Conservation (phyloP, 2,329 filamentous ascomycete genomes). For the Penicillium sp. region DNA sequence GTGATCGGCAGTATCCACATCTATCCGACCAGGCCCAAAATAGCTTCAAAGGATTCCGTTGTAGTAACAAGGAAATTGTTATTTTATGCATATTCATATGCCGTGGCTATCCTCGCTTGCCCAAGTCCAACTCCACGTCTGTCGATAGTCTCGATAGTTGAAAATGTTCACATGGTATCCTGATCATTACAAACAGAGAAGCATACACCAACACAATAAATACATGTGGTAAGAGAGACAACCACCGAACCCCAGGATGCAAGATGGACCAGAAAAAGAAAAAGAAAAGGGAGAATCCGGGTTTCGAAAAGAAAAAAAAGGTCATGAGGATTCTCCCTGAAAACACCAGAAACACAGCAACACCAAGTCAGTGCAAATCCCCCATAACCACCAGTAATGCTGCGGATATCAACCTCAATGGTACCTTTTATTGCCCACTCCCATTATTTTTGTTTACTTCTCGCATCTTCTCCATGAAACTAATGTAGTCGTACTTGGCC, state of each 20-base stretch:
- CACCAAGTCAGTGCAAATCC: constrained; percentile 19
- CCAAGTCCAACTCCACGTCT: neutral
- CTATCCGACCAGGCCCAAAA: neutral
- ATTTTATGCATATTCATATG: neutral
- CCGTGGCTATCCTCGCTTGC: neutral
- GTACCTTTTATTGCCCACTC: constrained; percentile 19
- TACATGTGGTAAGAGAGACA: constrained; percentile 8
- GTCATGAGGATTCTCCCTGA: constrained; percentile 7
- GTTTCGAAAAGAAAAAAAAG: neutral
- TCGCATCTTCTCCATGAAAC: constrained; percentile 91
- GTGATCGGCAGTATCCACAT: neutral
- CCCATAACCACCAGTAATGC: constrained; percentile 20
- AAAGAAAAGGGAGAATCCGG: constrained; percentile 9
- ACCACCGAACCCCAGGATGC: constrained; percentile 28
- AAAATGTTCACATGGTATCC: constrained; percentile 18
- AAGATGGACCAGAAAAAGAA: constrained; percentile 19
- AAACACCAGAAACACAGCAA: constrained; percentile 19
- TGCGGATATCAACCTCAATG: constrained; percentile 14
- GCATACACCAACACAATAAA: constrained; percentile 15
- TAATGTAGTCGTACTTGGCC: constrained; percentile 92
- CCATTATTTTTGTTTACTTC: constrained; percentile 34
- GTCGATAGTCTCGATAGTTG: neutral
- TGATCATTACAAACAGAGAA: constrained; percentile 19
- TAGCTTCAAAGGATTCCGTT: neutral
- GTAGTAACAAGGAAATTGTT: neutral